Percentiles rank a stretch among this genome's conserved stretches.
Conservation (phyloP, 2,329 filamentous ascomycete genomes). For the Stagonosporopsis chrysanthemi region DNA sequence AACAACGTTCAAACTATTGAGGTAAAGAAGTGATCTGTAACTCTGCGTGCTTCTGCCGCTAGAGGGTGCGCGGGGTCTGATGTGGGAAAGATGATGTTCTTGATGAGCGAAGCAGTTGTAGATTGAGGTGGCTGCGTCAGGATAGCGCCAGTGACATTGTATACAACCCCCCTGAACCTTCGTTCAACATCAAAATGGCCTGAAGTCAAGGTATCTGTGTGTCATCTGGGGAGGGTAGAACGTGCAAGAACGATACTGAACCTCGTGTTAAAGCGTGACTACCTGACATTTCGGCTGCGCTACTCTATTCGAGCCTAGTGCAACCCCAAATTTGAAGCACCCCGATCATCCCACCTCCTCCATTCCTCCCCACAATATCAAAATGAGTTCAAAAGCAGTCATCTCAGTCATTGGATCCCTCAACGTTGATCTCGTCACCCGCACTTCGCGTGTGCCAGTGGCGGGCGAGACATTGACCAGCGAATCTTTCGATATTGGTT, state of each 20-base stretch:
- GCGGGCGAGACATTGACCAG: slow-evolving; percentile 89
- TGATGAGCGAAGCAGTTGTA: no score
- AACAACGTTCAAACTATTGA: slow-evolving; percentile 16
- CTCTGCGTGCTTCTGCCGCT: no score
- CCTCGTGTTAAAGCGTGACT: neutral
- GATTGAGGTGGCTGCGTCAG: no score
- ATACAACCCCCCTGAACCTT: no score
- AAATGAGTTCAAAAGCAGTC: slow-evolving; percentile 47
- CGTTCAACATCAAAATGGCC: no score
- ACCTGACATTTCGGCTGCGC: slow-evolving; percentile 7
- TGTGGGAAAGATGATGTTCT: no score
- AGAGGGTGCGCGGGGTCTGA: no score
- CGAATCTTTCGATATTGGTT: slow-evolving; percentile 77
- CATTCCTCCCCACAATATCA: slow-evolving; percentile 9
- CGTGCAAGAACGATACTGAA: neutral
- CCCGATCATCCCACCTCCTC: slow-evolving; percentile 12
- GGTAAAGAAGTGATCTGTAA: slow-evolving; percentile 14
- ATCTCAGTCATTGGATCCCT: slow-evolving; percentile 92
- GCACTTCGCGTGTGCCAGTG: slow-evolving; percentile 81
- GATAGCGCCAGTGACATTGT: no score
- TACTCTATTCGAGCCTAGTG: slow-evolving; percentile 6
- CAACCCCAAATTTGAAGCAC: slow-evolving; percentile 5
- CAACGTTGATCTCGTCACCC: slow-evolving; percentile 91
- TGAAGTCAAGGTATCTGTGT: neutral
- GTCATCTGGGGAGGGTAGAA: neutral